Conservation (phyloP, 2,329 filamentous ascomycete genomes). For the Colletotrichum graminicola region DNA sequence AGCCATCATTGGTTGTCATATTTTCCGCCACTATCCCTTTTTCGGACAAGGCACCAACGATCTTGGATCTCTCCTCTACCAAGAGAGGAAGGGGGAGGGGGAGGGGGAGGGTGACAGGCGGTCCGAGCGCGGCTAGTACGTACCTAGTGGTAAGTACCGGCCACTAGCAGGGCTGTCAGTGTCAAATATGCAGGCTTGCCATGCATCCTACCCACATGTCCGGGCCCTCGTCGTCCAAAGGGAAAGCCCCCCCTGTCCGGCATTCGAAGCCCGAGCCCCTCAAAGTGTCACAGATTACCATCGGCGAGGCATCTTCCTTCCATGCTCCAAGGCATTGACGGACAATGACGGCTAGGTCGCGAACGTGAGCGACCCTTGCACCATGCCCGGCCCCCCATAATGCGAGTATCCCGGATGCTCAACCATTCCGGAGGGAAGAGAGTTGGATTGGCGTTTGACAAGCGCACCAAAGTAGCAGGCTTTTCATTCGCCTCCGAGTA, state of each 20-base stretch:
- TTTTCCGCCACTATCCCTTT: background rate
- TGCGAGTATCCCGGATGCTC: slow-evolving; percentile 14
- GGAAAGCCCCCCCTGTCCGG: slow-evolving; percentile 23
- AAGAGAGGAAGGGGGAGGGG: too few species aligned
- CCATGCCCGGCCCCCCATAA: background rate
- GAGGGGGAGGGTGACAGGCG: too few species aligned
- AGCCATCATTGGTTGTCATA: background rate
- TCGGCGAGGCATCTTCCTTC: slow-evolving; percentile 28
- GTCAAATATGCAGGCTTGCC: slow-evolving; percentile 7
- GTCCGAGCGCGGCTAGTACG: slow-evolving; percentile 10
- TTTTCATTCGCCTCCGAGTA: background rate
- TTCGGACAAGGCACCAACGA: background rate
- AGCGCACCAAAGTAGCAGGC: slow-evolving; percentile 19
- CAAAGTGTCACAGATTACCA: slow-evolving; percentile 27
- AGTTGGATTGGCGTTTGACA: slow-evolving; percentile 30
- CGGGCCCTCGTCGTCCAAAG: background rate
- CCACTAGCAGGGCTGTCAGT: slow-evolving; percentile 16
- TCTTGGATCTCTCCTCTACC: background rate
- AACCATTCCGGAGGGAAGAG: slow-evolving; percentile 11
- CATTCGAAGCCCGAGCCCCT: slow-evolving; percentile 18
- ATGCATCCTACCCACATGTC: background rate
- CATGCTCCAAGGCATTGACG: slow-evolving; percentile 32
- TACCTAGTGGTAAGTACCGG: background rate
- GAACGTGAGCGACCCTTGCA: background rate
- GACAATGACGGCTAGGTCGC: background rate